Evolutionary conservation across 345 rosid genomes (phyloP).

Genomic region (Salix koriyanagi): DNA sequence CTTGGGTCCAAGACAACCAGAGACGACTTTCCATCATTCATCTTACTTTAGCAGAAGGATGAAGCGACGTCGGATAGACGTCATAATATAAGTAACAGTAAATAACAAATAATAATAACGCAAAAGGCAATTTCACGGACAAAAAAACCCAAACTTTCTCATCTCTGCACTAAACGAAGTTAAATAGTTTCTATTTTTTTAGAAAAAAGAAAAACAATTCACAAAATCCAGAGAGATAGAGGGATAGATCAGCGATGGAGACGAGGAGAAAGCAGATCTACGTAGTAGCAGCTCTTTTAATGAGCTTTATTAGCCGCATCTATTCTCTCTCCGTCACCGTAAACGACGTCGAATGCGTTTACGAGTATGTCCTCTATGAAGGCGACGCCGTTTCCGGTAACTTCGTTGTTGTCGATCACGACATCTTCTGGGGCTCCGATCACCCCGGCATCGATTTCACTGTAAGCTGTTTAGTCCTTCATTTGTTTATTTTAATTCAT

Average conservation of each 20-base stretch:
- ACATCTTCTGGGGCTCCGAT: constrained; percentile 95
- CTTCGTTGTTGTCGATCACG: constrained; percentile 98
- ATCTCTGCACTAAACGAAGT: neutral
- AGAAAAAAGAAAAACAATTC: neutral
- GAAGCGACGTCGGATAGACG: neutral
- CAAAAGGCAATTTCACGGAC: neutral
- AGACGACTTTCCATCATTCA: too few species aligned
- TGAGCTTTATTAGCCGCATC: constrained; percentile 37
- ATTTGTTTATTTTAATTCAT: neutral
- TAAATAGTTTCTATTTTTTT: neutral
- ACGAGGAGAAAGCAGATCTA: constrained; percentile 32
- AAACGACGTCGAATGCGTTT: constrained; percentile 77
- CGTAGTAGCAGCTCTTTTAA: constrained; percentile 27
- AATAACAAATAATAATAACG: too few species aligned
- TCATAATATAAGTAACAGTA: neutral
- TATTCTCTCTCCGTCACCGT: constrained; percentile 86
- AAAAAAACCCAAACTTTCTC: neutral
- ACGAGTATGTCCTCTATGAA: constrained; percentile 89
- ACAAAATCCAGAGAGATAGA: constrained; percentile 6
- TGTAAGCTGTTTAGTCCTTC: constrained; percentile 32
- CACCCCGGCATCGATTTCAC: constrained; percentile 94
- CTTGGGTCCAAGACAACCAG: too few species aligned
- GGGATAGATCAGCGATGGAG: constrained; percentile 31
- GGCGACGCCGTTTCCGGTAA: constrained; percentile 87
- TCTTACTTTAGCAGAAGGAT: too few species aligned